Base-by-base conservation (phyloP, 2,329 filamentous ascomycete species). In the Aspergillus bombycis region DNA sequence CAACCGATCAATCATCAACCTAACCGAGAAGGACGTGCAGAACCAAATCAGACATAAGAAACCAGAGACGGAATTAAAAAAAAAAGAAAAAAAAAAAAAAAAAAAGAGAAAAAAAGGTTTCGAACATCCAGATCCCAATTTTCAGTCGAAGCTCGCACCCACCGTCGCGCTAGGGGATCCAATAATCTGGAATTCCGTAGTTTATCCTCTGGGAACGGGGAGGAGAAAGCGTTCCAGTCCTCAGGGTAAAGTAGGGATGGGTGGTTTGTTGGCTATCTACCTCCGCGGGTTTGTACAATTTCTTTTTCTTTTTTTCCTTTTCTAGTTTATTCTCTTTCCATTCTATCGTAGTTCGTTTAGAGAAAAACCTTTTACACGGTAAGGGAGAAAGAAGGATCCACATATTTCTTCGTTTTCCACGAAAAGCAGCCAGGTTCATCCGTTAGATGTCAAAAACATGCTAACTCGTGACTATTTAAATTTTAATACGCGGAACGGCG, bases 1-100 rank as follows among this genome's bases (percentile, higher is more conserved):
- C 48, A 58, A 46, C 58, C 62, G 59, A 62, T 62, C 34, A 36
- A 64, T 62, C 34, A 36, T 6, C 21, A 52, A 41, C 59, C 16
- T 34, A 63, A 57, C 57, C 61, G 58, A 61, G 23, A 36, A 38
- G 28, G 28, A 36, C 23, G 32, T 53, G 57, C 43, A 48, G 54
- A 19, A 61, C 34, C 3, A 28, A 16, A 14, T 36, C 6, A 34
- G 32, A 45, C 21, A 4, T 6, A 46, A 26, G 3, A 26, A 46
- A 26, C 5, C 26, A 28, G 3, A 28, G 26, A 28, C 26, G 26
- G 26, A 1, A 28, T 28, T n/a, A n/a, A n/a, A n/a, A 28, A 5
- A 28, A 28, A 26, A 28, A 28, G 4, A 16, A 23, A 23, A 46
- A 21, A 8, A 21, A 43, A 43, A 14, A 26, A 26, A 46, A 14